A percentile compares a stretch with the other conserved stretches of the same genome.
Evolutionary conservation across 768 basidiomycete species (phyloP).

Genomic region (Russula olivacea): DNA sequence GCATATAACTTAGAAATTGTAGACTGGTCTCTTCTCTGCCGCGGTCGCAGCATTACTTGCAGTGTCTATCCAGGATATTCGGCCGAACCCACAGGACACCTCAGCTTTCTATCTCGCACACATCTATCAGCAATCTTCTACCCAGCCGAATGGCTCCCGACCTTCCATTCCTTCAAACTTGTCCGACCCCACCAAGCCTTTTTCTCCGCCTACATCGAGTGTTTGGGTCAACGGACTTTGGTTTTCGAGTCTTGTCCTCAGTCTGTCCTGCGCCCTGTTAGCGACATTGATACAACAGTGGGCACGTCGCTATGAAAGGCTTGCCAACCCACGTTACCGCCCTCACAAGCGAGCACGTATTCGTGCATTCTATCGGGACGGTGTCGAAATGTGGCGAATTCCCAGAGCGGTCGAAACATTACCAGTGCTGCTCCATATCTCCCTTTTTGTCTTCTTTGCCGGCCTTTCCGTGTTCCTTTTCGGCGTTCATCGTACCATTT

Average conservation of each 20-base stretch:
- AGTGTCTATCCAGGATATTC: slow-evolving; percentile 8
- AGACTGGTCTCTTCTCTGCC: slow-evolving; percentile 22
- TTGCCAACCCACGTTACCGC: slow-evolving; percentile 29
- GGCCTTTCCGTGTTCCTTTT: slow-evolving; percentile 43
- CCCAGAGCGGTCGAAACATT: slow-evolving; percentile 38
- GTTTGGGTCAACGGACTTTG: slow-evolving; percentile 39
- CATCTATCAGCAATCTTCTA: slow-evolving; percentile 1
- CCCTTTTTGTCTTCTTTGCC: slow-evolving; percentile 48
- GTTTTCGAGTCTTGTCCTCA: slow-evolving; percentile 36
- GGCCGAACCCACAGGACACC: neutral
- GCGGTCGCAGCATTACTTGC: slow-evolving; percentile 16
- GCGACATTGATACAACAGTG: slow-evolving; percentile 48
- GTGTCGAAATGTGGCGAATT: slow-evolving; percentile 36
- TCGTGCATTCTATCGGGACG: slow-evolving; percentile 35
- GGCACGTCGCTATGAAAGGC: slow-evolving; percentile 36
- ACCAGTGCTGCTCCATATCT: slow-evolving; percentile 44
- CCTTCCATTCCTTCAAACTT: neutral
- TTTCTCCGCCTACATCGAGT: slow-evolving; percentile 29
- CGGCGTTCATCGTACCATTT: slow-evolving; percentile 26
- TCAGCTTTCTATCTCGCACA: neutral
- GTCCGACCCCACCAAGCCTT: slow-evolving; percentile 4
- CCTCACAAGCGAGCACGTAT: slow-evolving; percentile 36
- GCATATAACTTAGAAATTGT: neutral
- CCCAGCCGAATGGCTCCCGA: neutral
- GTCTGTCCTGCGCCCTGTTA: slow-evolving; percentile 39